Base-by-base conservation (phyloP, 2,329 filamentous ascomycete species). In the Aspergillus hiratsukae region DNA sequence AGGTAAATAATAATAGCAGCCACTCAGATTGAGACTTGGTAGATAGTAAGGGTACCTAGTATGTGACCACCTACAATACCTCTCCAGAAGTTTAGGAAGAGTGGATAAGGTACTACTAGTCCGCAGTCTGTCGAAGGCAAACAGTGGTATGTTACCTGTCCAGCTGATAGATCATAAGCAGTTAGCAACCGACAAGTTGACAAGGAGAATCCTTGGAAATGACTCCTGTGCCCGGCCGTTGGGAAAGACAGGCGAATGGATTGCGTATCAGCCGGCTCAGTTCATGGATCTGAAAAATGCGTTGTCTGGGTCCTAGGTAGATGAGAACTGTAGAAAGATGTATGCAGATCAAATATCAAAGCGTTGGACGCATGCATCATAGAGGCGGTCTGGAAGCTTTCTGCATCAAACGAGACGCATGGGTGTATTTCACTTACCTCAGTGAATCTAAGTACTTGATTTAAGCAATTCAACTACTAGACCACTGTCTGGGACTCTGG, bases 121-220 rank as follows among this genome's bases (percentile, higher is more conserved):
- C 10, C 11, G 8, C 41, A 45, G 21, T 45, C 41, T 21, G 21
- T 45, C 19, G 10, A 19, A 45, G 41, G 21, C 41, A 23, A 45
- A 45, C 41, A 45, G 7, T 21, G 28, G 21, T 23, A 61, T 58
- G 61, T 55, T 59, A 63, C 62, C 58, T 59, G 62, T 66, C 60
- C 60, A 66, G 61, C 59, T 66, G 60, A 65, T 59, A 49, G 48
- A 51, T 57, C 52, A 56, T 29, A 49, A 48, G 14, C 14, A 37
- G 31, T 37, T 17, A 37, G 31, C 14, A 6, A 37, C 31, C 14
- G 6, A 14, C 31, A 37, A 37, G 31, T 37, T 37, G 31, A 37
- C 31, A 17, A 37, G 31, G 31, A 37, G 31, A 37, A 17, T 17
- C 31, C 14, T 37, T 37, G 31, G 31, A 37, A 37, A n/a, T 37